Evolutionary conservation across 768 basidiomycete species (phyloP).

Genomic region (Rhizopogon vinicolor): DNA sequence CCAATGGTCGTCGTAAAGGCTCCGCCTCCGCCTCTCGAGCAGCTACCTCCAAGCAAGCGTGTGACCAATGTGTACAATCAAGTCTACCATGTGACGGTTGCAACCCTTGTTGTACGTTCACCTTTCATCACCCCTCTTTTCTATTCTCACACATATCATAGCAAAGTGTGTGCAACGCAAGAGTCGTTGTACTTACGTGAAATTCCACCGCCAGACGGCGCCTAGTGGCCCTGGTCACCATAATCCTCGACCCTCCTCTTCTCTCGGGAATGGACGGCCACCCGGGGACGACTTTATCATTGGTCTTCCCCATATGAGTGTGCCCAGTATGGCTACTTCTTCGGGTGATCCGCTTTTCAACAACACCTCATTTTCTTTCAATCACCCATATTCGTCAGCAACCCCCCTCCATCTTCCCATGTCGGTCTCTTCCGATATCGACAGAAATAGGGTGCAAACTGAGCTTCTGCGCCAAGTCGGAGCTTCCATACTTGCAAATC

Average conservation of each 20-base stretch:
- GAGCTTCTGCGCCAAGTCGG: constrained; percentile 38
- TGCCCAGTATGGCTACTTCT: constrained; percentile 22
- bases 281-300: constrained; percentile 41
- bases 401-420: constrained; percentile 19
- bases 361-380: constrained; percentile 28
- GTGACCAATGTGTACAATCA: constrained; percentile 78
- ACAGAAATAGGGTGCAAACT: constrained; percentile 46
- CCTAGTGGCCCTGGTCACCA: constrained; percentile 70
- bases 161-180: constrained; percentile 75
- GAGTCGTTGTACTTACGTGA: constrained; percentile 72
- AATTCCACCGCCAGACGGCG: constrained; percentile 79
- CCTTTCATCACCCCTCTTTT: constrained; percentile 2
- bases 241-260: constrained; percentile 30
- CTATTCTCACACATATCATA: constrained; percentile 21
- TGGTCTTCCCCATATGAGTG: constrained; percentile 30
- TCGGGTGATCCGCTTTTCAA: constrained; percentile 25
- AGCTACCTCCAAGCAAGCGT: constrained; percentile 77
- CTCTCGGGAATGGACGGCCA: constrained; percentile 19
- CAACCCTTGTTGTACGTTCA: constrained; percentile 67
- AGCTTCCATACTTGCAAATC: constrained; percentile 6
- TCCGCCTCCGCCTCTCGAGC: constrained; percentile 63
- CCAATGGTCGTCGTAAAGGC: constrained; percentile 57
- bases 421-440: constrained; percentile 22
- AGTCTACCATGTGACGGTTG: constrained; percentile 75
- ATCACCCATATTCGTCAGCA: constrained; percentile 12